These are phyloP conservation scores for Lomentospora prolificans DNA, from an alignment of 2,329 filamentous ascomycete genomes.

Conservation along the genomic window DNA sequence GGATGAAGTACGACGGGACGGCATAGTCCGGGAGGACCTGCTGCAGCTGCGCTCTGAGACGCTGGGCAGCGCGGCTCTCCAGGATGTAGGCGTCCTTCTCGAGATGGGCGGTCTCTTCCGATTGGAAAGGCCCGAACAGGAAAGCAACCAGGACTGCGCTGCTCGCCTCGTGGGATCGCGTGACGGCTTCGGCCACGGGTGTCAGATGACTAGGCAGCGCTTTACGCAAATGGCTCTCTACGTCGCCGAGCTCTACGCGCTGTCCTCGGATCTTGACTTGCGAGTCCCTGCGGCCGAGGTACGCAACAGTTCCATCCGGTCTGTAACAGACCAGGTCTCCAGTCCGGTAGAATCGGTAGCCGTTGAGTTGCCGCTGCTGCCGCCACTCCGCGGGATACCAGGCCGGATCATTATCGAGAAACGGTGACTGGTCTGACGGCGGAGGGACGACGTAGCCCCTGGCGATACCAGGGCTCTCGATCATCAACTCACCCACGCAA, in stretches of 20 bases:
- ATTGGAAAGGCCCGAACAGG: background rate
- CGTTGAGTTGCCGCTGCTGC: too few relatives aligned
- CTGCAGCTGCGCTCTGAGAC: background rate
- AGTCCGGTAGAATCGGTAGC: constrained; percentile 20
- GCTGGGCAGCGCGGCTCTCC: background rate
- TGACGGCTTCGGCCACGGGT: constrained; percentile 7
- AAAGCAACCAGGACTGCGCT: constrained; percentile 1
- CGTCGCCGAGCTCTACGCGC: constrained; percentile 34
- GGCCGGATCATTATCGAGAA: background rate
- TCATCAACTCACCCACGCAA: constrained; percentile 15
- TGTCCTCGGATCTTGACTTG: constrained; percentile 33
- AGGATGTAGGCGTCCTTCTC: background rate
- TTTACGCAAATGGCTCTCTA: constrained; percentile 12
- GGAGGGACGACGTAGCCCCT: constrained; percentile 39
- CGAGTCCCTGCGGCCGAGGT: constrained; percentile 27
- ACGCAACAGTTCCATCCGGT: constrained; percentile 21
- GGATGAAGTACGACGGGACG: background rate
- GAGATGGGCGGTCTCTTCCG: background rate
- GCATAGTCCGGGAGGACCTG: background rate
- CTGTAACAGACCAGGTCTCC: constrained; percentile 24
- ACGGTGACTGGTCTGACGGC: background rate
- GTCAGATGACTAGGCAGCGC: background rate
- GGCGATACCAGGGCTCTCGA: constrained; percentile 21
- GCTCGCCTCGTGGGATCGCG: background rate
- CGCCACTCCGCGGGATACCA: background rate